Base-by-base conservation (phyloP, 2,329 filamentous ascomycete species). In the Tolypocladium endophyticum region DNA sequence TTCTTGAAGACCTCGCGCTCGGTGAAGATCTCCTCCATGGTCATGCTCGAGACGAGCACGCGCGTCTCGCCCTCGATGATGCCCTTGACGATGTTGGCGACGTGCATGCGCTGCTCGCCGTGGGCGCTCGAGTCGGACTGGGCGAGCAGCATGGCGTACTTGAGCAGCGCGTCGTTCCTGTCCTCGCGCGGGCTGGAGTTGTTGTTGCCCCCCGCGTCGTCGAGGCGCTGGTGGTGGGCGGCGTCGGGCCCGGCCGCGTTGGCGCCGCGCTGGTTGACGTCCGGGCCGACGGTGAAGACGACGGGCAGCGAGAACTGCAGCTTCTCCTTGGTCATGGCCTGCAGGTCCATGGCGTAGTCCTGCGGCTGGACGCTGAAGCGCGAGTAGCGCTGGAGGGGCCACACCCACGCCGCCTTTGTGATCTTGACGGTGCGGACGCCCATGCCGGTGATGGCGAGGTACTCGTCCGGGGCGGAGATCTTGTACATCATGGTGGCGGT, bases 251-350 rank as follows among this genome's bases (percentile, higher is more conserved):
- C 57, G 45, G 50, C 63, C 65, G 64, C 64, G 64, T 81, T 80
- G 56, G 76, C 77, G 12, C 81, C 81, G 35, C 81, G 77, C 47
- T 77, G 74, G 63, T 87, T 86, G 63, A 93, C 85, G 63, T 91
- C 85, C 0, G 91, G 90, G 18, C 90, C 90, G 61, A 94, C 87
- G 43, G 90, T 94, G 75, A 94, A 94, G 63, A 94, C 89, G 14
- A 91, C 89, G 2, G 90, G 90, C 0, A 94, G 81, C 6, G 86
- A 80, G 71, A 94, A 92, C 64, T 92, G 88, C 3, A 94, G 81
- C 72, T 95, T 95, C 76, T 95, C 91, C 67, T 87, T 85, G 23
- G 90, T 95, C 90, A 95, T 96, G 60, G 90, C 90, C 70, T 92
- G 89, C 1, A 95, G 77, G 60, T 86, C 86, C 81, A 95, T 89